These are phyloP conservation scores for Vitellaria paradoxa DNA, from an alignment of 179 eudicot genomes.

Conservation along the genomic window DNA sequence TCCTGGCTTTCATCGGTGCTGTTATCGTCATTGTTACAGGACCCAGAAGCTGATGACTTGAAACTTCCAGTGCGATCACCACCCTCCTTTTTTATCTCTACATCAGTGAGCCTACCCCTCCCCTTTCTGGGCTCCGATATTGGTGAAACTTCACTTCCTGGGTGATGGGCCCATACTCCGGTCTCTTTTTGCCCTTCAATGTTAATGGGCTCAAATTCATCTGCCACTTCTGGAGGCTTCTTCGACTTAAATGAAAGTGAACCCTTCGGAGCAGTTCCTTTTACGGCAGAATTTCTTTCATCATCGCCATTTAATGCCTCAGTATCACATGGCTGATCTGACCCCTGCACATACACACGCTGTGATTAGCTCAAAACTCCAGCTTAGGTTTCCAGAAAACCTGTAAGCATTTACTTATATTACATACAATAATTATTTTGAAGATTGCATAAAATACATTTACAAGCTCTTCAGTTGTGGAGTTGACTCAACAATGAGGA, in stretches of 20 bases:
- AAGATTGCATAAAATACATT: not conserved
- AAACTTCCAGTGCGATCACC: constrained; percentile 22
- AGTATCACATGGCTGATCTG: constrained; percentile 30
- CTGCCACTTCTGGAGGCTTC: constrained; percentile 35
- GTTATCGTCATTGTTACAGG: constrained; percentile 33
- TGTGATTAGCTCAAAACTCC: constrained; percentile 1
- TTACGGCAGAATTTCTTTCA: constrained; percentile 22
- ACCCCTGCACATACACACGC: constrained; percentile 33
- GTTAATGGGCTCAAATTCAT: constrained; percentile 63
- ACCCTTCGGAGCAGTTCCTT: constrained; percentile 23
- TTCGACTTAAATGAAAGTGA: constrained; percentile 24
- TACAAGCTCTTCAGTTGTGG: not conserved
- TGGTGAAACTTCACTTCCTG: constrained; percentile 71
- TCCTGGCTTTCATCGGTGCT: constrained; percentile 54
- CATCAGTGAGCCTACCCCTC: constrained; percentile 34
- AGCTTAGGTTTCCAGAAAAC: not conserved
- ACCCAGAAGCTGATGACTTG: constrained; percentile 28
- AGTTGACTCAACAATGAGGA: not conserved
- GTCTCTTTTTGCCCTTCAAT: constrained; percentile 66
- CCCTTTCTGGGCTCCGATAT: constrained; percentile 90
- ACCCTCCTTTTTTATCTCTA: constrained; percentile 31
- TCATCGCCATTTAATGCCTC: constrained; percentile 20
- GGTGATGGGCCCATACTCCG: constrained; percentile 79
- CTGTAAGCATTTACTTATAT: not conserved
- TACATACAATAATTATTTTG: not conserved